Conservation (phyloP, 805 yeast genomes). For the Candida schatavii region DNA sequence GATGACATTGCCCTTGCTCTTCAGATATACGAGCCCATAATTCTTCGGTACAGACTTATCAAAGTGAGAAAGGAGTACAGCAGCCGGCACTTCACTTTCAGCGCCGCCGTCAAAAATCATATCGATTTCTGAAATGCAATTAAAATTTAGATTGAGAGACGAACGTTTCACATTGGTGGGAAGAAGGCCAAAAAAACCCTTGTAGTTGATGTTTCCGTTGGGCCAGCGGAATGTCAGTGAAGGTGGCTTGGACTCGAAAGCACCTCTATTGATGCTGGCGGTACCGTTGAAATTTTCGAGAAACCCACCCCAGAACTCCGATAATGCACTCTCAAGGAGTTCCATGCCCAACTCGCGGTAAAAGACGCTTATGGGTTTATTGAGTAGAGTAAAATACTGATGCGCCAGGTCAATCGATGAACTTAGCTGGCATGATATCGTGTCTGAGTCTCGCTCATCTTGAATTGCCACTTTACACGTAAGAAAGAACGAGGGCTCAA, state of each 20-base stretch:
- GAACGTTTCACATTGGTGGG: constrained; percentile 26
- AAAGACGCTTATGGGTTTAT: constrained; percentile 20
- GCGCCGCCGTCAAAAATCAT: constrained; percentile 9
- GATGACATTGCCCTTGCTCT: constrained; percentile 9
- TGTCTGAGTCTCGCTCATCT: constrained; percentile 12
- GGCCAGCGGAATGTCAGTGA: constrained; percentile 26
- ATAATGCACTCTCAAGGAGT: constrained; percentile 15
- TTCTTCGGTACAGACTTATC: constrained; percentile 25
- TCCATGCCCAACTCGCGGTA: constrained; percentile 14
- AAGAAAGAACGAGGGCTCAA: constrained; percentile 25
- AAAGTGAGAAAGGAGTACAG: constrained; percentile 27
- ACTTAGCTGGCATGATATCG: background rate
- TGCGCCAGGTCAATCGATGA: constrained; percentile 20
- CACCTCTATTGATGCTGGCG: constrained; percentile 14
- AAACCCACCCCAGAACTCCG: constrained; percentile 30
- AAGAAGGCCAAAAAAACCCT: constrained; percentile 35
- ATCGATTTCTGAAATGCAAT: constrained; percentile 13
- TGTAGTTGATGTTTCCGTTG: constrained; percentile 27
- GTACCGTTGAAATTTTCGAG: constrained; percentile 20
- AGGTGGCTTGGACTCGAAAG: constrained; percentile 21
- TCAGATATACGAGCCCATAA: constrained; percentile 28
- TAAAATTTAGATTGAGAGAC: constrained; percentile 17
- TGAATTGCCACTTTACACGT: constrained; percentile 15
- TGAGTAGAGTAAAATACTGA: constrained; percentile 23
- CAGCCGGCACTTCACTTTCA: constrained; percentile 16